Percentiles rank a stretch among this genome's conserved stretches.
phyloP scores from a whole-genome alignment of 1,139 yeast genomes.

The Pichia sp. region DNA sequence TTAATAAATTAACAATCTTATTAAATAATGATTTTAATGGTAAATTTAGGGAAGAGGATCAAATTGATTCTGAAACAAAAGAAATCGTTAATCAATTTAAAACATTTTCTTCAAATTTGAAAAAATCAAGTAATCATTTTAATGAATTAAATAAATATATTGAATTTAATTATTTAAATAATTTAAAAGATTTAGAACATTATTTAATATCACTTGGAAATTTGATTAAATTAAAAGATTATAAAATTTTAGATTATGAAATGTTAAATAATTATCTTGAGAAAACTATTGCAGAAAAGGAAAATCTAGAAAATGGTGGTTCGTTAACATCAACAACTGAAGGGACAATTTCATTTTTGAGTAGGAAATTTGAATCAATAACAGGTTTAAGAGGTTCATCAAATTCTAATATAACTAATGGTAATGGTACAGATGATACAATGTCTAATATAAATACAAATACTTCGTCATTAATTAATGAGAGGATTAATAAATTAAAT shows the following conservation, averaged over 20 bases:
- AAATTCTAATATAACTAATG: conserved; percentile 27
- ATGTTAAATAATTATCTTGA: conserved; percentile 73
- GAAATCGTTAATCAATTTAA: conserved; percentile 37
- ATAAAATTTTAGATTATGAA: conserved; percentile 85
- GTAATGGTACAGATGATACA: conserved; percentile 30
- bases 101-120: conserved; percentile 48
- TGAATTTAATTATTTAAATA: conserved; percentile 77
- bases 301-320: conserved; percentile 50
- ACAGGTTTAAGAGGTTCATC: conserved; percentile 23
- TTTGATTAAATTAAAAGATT: conserved; percentile 78
- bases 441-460: background rate
- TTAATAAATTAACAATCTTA: conserved; percentile 59
- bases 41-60: conserved; percentile 18
- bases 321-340: conserved; percentile 30
- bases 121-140: conserved; percentile 41
- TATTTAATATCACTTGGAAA: conserved; percentile 72
- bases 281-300: conserved; percentile 64
- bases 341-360: conserved; percentile 29
- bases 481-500: conserved; percentile 39
- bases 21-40: conserved; percentile 29
- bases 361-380: conserved; percentile 28
- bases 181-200: conserved; percentile 82
- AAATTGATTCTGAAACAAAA: conserved; percentile 27
- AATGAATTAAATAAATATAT: conserved; percentile 51
- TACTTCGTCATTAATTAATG: conserved; percentile 55